A percentile compares a stretch with the other conserved stretches of the same genome.
Conservation (phyloP, 768 basidiomycete species). For the Zangia roseola region DNA sequence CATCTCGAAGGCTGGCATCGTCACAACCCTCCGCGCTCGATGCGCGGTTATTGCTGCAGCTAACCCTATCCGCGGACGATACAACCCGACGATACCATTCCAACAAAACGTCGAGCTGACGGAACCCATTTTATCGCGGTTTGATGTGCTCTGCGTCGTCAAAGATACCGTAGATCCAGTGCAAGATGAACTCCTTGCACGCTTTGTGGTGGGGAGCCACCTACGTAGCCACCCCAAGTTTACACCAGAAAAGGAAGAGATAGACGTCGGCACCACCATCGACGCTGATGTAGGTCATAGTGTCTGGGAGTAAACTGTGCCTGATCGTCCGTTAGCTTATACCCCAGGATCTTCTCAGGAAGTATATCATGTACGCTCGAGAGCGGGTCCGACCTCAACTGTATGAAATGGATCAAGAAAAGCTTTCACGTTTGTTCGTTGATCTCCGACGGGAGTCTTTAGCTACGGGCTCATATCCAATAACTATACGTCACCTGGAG, state of each 20-base stretch:
- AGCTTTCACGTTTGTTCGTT: constrained; percentile 88
- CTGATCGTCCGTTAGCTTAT: constrained; percentile 64
- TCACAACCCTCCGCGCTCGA: constrained; percentile 95
- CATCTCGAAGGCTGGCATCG: constrained; percentile 98
- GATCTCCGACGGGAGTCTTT: constrained; percentile 95
- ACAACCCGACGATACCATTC: constrained; percentile 98
- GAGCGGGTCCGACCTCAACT: constrained; percentile 92
- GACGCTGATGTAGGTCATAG: constrained; percentile 81
- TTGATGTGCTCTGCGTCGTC: constrained; percentile 97
- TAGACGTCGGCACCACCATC: constrained; percentile 83
- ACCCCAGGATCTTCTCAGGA: constrained; percentile 92
- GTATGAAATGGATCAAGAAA: constrained; percentile 94
- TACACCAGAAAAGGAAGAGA: constrained; percentile 82
- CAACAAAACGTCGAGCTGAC: constrained; percentile 98
- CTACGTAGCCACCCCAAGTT: constrained; percentile 93
- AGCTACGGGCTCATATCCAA: constrained; percentile 98
- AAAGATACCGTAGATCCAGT: constrained; percentile 98
- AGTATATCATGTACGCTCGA: constrained; percentile 98
- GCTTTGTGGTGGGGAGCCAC: constrained; percentile 98
- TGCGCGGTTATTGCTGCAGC: constrained; percentile 98
- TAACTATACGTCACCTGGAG: constrained; percentile 96
- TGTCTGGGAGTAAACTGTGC: not conserved
- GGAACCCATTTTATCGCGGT: constrained; percentile 96
- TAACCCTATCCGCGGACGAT: constrained; percentile 94
- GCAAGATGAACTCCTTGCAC: constrained; percentile 92